Base-by-base conservation (phyloP, 371 early-diverging fungal species). In the Lichtheimia ramosa region DNA sequence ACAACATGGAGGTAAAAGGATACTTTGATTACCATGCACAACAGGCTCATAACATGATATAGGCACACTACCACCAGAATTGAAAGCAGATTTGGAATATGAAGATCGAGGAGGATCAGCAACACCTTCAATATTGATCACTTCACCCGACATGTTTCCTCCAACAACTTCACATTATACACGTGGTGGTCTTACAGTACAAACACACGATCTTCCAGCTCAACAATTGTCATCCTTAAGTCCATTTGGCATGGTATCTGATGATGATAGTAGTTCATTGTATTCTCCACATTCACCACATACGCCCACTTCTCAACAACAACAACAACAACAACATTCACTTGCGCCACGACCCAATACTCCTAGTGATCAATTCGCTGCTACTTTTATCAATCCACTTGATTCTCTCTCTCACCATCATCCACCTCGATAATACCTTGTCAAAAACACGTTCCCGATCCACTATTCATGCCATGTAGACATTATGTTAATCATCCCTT, bases 81-180 rank as follows among this genome's bases (percentile, higher is more conserved):
- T 58, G 16, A 58, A 58, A 18, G 21, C 24, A 5, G 59, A 58
- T 58, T 41, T n/a, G 51, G 24, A 3, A 21, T 43, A 15, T 16
- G 41, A 20, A 57, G 25, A 57, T 18, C 49, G 16, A 39, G 28
- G 14, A 51, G 40, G 10, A 34, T 51, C 39, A 27, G 34, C 16
- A 23, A 79, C 73, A 20, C 74, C 83, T 6, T 79, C 83, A 1
- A 86, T 83, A 56, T 81, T 79, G 52, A 78, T 84, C 51, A 84
- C 83, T 13, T 78, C 81, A 18, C 82, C 82, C 16, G 84, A 83
- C 40, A 28, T 57, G 48, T 12, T 15, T 34, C 48, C 58, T 28
- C 58, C 20, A 34, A 34, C 34, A 34, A 34, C 34, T 5, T 8
- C 34, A 8, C 34, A 34, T 34, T 34, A 34, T 8, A 10, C 34